Evolutionary conservation across 2,329 filamentous ascomycete genomes (phyloP), one percentile per base, ranked within the genome.

Genomic region (Fusarium tupiense): DNA sequence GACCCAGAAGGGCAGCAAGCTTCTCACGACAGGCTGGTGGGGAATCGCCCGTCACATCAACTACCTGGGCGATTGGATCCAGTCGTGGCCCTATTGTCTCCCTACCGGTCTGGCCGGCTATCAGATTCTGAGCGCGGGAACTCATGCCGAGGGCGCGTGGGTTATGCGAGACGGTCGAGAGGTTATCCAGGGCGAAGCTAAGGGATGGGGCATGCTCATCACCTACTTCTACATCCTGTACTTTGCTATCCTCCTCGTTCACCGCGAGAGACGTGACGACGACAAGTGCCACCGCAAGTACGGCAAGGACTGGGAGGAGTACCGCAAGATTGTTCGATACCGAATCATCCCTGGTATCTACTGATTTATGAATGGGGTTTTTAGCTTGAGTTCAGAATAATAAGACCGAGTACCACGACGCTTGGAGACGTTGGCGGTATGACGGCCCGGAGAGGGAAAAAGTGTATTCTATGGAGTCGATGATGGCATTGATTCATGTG

Each of bases 171-270:
- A 91, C 69, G 89, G 90, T 33, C 88, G 89, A 19, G 89, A 92
- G 77, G 88, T 95, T 5, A 86, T 94, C 20, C 91, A 91, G 62
- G 93, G 92, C 41, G 90, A 91, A 33, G 92, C 93, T 38, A 90
- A 89, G 76, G 95, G 94, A 29, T 97, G 93, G 90, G 95, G 93
- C 53, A 95, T 95, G 84, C 85, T 95, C 52, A 90, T 98, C 75
- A 98, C 95, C 0, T 98, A 98, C 86, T 98, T 98, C 81, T 98
- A 97, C 85, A 88, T 98, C 76, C 79, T 97, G 13, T 98, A 98
- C 86, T 98, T 98, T 85, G 95, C 91, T 8, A 85, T 97, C 19
- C 84, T 98, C 71, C 87, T 98, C 17, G 86, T 98, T 61, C 96
- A 98, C 81, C 92, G 96, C 26, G 95, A 97, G 81, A 86, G 91